A percentile compares a stretch with the other conserved stretches of the same genome.
Evolutionary conservation across 2,329 filamentous ascomycete genomes (phyloP).

Genomic region (Alternaria tenuissima): DNA sequence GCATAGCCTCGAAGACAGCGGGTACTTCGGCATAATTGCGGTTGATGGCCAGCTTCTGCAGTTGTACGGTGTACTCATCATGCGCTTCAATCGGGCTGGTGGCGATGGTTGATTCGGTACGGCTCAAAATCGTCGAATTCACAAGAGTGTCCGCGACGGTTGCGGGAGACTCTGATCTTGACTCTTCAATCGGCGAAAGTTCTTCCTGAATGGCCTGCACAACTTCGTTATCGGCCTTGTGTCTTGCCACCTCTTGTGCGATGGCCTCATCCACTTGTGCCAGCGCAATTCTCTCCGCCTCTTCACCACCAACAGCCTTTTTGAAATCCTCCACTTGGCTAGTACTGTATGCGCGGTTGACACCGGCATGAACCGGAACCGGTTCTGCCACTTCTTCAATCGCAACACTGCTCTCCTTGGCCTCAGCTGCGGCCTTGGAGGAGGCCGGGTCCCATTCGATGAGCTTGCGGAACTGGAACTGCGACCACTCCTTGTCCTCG

Average conservation of each 20-base stretch:
- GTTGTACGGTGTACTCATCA: constrained; percentile 79
- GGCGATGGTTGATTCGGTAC: constrained; percentile 59
- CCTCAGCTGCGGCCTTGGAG: constrained; percentile 50
- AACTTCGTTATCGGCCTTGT: constrained; percentile 60
- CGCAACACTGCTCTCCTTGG: constrained; percentile 43
- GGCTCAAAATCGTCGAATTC: constrained; percentile 37
- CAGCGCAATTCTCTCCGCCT: constrained; percentile 64
- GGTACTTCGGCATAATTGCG: constrained; percentile 88
- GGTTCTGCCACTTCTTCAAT: constrained; percentile 44
- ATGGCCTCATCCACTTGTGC: constrained; percentile 88
- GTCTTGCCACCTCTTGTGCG: constrained; percentile 75
- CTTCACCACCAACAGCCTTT: constrained; percentile 60
- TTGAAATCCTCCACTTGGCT: constrained; percentile 68
- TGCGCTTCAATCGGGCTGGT: constrained; percentile 67
- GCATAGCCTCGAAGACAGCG: constrained; percentile 87
- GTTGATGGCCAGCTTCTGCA: constrained; percentile 75
- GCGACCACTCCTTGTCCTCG: constrained; percentile 85
- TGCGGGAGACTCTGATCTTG: constrained; percentile 42
- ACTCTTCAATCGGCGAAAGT: constrained; percentile 38
- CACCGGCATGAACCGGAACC: constrained; percentile 37
- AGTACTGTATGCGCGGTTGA: constrained; percentile 62
- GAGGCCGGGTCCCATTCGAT: constrained; percentile 82
- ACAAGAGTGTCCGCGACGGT: constrained; percentile 41
- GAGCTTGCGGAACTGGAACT: constrained; percentile 86
- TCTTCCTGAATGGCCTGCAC: constrained; percentile 45